Evolutionary conservation across 2,329 filamentous ascomycete genomes (phyloP).

Genomic region (Paracoccidioides lutzii): DNA sequence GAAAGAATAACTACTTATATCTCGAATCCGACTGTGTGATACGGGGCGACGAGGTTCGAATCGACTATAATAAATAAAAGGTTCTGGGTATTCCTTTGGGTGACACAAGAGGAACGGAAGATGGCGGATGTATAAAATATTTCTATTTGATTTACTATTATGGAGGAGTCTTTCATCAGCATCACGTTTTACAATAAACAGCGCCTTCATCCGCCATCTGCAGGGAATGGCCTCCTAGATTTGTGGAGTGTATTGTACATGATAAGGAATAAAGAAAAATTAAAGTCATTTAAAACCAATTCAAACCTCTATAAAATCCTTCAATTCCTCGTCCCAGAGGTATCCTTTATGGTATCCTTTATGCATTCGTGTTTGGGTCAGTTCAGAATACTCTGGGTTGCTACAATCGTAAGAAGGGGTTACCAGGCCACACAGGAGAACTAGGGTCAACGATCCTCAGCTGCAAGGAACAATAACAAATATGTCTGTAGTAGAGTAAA

Average conservation of each 20-base stretch:
- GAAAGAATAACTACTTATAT: neutral
- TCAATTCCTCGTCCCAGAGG: too few species aligned
- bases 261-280: too few species aligned
- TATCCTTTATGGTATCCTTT: too few species aligned
- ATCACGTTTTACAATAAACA: neutral
- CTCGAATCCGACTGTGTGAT: neutral
- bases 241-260: too few species aligned
- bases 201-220: neutral
- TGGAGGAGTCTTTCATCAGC: neutral
- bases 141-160: neutral
- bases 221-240: too few species aligned
- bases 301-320: too few species aligned
- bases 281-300: too few species aligned
- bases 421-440: too few species aligned
- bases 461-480: neutral
- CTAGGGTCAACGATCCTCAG: too few species aligned
- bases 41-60: neutral
- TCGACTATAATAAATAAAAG: neutral
- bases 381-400: too few species aligned
- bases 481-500: neutral
- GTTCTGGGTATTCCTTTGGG: neutral
- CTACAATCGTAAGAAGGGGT: too few species aligned
- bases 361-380: too few species aligned
- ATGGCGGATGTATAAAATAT: neutral
- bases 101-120: neutral